A percentile compares a stretch with the other conserved stretches of the same genome.
Conservation (phyloP, 495 filamentous ascomycete species). For the Neurospora africana region DNA sequence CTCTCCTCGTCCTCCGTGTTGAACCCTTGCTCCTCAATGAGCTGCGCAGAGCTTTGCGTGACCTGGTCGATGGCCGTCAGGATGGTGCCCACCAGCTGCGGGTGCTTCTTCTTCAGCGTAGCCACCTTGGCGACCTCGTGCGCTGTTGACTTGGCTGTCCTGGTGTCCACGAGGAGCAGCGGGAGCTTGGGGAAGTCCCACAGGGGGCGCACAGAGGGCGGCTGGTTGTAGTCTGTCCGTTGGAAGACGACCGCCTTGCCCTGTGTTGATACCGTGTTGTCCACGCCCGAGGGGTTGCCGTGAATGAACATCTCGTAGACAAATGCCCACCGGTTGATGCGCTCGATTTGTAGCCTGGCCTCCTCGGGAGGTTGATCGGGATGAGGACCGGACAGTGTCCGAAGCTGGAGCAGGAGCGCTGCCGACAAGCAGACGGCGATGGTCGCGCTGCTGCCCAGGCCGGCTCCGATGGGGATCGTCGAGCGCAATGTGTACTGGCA, state of each 20-base stretch:
- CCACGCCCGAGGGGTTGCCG: constrained; percentile 89
- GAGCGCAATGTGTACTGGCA: constrained; percentile 87
- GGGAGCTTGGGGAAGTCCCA: constrained; percentile 83
- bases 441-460: constrained; percentile 85
- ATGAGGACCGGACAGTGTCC: constrained; percentile 78
- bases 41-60: constrained; percentile 57
- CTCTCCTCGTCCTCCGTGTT: constrained; percentile 45
- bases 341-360: constrained; percentile 73
- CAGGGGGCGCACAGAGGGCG: constrained; percentile 66
- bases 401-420: constrained; percentile 78
- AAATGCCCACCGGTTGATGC: constrained; percentile 95
- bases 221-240: constrained; percentile 63
- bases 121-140: constrained; percentile 80
- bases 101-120: constrained; percentile 55
- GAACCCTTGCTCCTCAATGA: constrained; percentile 57
- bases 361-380: constrained; percentile 76
- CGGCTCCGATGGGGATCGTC: constrained; percentile 86
- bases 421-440: constrained; percentile 83
- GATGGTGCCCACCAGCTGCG: constrained; percentile 62
- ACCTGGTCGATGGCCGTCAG: constrained; percentile 77
- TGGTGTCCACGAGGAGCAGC: constrained; percentile 79
- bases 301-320: constrained; percentile 96
- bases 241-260: constrained; percentile 91
- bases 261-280: constrained; percentile 91
- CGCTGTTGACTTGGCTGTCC: constrained; percentile 68